Percentiles rank a stretch among this genome's conserved stretches.
Conservation (phyloP, 805 yeast species). For the Metschnikowia sp. region DNA sequence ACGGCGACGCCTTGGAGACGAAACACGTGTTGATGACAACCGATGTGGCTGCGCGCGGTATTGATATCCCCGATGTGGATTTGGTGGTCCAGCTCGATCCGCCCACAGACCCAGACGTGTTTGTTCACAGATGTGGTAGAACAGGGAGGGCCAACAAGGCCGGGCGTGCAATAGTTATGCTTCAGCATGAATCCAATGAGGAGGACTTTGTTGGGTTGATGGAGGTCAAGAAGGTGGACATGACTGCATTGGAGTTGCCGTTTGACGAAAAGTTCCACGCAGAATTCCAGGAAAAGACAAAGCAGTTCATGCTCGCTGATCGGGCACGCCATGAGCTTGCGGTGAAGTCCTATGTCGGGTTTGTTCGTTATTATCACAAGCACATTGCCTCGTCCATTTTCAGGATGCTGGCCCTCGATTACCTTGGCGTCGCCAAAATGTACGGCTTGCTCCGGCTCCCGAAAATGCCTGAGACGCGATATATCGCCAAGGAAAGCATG, state of each 20-base stretch:
- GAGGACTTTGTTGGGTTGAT: slow-evolving; percentile 78
- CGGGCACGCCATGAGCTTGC: slow-evolving; percentile 81
- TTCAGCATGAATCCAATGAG: slow-evolving; percentile 70
- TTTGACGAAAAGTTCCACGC: slow-evolving; percentile 25
- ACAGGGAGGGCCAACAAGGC: slow-evolving; percentile 88
- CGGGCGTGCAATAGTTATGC: slow-evolving; percentile 75
- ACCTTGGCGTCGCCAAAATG: slow-evolving; percentile 64
- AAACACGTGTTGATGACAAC: slow-evolving; percentile 79
- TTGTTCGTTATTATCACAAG: slow-evolving; percentile 76
- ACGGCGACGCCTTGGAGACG: slow-evolving; percentile 33
- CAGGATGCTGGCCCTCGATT: slow-evolving; percentile 67
- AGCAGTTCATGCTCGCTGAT: slow-evolving; percentile 65
- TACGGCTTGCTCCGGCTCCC: slow-evolving; percentile 85
- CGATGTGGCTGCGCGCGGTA: slow-evolving; percentile 97
- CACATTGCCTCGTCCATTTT: slow-evolving; percentile 89
- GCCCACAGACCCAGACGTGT: slow-evolving; percentile 88
- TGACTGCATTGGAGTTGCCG: slow-evolving; percentile 40
- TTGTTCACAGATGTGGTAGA: slow-evolving; percentile 91
- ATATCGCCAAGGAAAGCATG: slow-evolving; percentile 43
- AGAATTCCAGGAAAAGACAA: slow-evolving; percentile 22
- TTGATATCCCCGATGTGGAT: slow-evolving; percentile 94
- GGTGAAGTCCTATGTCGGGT: slow-evolving; percentile 76
- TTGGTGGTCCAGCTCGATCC: slow-evolving; percentile 92
- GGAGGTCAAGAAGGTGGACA: slow-evolving; percentile 58
- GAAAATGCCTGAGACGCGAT: slow-evolving; percentile 84